Base-by-base conservation (phyloP, 2,329 filamentous ascomycete species). In the Aspergillus hiratsukae region DNA sequence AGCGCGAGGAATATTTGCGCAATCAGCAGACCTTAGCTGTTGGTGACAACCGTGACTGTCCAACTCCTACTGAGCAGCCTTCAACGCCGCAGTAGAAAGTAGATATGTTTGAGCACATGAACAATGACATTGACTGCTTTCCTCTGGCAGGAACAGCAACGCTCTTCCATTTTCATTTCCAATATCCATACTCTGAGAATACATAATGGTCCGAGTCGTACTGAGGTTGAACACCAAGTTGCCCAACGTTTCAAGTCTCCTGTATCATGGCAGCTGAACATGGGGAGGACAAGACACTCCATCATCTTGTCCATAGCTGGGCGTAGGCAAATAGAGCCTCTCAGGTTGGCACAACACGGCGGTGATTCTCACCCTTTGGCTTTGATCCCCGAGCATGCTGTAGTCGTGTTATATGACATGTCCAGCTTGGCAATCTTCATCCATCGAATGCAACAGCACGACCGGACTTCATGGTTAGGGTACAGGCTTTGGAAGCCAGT, bases 1-100 rank as follows among this genome's bases (percentile, higher is more conserved):
- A 69, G 48, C 66, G 69, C 14, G 68, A 69, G 51, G 68, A 66
- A 28, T 73, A 72, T 62, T 59, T 75, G 52, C 68, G 63, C 23
- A 61, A 61, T 27, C 64, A 56, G 49, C 62, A 66, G 27, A 25
- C 40, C n/a, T 45, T 51, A 14, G 25, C 41, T n/a, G 45, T 31
- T 25, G 11, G 19, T 9, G 6, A 9, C 10, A 41, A 51, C 9
- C 6, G 23, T 14, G 21, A 41, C 31, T 9, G 21, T 21, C 23
- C 31, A 11, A 46, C 19, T 27, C 11, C 43, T 25, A 23, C 23
- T 27, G 43, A 46, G 43, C 43, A 46, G 43, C 43, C n/a, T 45
- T 21, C 19, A 14, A 46, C 11, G 4, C 21, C 43, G 23, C 11
- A 21, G 19, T 46, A 46, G 21, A 46, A 14, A 25, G 4, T 46